Evolutionary conservation across 768 basidiomycete genomes (phyloP).

Genomic region (Naganishia kalamii): DNA sequence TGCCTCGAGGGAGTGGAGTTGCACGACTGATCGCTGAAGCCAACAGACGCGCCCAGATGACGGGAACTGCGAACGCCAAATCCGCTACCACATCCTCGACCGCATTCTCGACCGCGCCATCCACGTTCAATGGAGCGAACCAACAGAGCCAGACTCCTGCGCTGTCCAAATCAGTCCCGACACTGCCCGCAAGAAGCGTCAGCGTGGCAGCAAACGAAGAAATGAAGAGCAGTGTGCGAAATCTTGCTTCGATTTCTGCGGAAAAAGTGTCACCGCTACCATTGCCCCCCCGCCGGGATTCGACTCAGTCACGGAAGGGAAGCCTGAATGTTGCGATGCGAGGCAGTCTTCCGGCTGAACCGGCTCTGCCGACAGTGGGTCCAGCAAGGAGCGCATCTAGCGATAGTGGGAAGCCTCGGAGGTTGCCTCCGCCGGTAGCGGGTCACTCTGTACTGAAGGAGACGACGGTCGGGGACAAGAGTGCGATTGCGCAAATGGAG

Average conservation of each 20-base stretch:
- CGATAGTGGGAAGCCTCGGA: neutral
- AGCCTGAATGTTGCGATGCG: neutral
- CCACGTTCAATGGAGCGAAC: too few species aligned
- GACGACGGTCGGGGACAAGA: neutral
- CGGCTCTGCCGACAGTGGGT: neutral
- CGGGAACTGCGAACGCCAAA: too few species aligned
- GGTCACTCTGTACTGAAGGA: neutral
- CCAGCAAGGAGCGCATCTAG: neutral
- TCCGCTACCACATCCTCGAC: too few species aligned
- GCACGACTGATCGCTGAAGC: constrained; percentile 8
- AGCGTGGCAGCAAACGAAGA: neutral
- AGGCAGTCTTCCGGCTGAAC: neutral
- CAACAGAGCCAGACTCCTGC: neutral
- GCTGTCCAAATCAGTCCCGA: neutral
- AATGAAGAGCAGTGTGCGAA: neutral
- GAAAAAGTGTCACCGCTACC: neutral
- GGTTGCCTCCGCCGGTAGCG: neutral
- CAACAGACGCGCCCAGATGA: neutral
- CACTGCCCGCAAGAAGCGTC: neutral
- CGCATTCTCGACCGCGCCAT: too few species aligned
- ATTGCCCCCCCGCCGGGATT: neutral
- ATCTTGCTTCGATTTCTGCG: neutral
- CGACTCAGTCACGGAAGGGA: constrained; percentile 1
- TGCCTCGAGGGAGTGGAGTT: neutral
- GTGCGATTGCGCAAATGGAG: neutral